phyloP scores from a whole-genome alignment of 163 green algal genomes.

The Volvox carteri region DNA sequence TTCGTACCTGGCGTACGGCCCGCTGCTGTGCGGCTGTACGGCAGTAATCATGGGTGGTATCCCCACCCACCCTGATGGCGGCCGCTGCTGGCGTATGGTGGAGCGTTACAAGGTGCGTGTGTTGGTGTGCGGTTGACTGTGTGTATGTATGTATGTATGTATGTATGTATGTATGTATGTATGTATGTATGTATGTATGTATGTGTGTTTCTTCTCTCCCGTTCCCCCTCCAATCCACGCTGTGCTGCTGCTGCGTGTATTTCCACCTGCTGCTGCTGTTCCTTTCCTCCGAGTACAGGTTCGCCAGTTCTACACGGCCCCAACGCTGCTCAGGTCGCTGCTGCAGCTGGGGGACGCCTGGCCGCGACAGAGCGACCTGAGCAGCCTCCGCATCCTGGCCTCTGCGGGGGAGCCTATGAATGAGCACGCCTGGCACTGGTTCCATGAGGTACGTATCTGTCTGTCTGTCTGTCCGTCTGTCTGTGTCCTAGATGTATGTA shows the following conservation, averaged over 20 bases:
- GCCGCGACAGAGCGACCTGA: slow-evolving; percentile 72
- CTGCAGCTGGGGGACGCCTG: slow-evolving; percentile 86
- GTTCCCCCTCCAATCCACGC: too few relatives aligned
- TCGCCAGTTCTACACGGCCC: slow-evolving; percentile 95
- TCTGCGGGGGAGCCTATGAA: slow-evolving; percentile 88
- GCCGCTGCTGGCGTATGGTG: slow-evolving; percentile 91
- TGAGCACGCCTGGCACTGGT: slow-evolving; percentile 85
- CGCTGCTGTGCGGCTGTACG: slow-evolving; percentile 90
- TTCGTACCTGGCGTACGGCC: slow-evolving; percentile 95
- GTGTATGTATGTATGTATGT: too few relatives aligned
- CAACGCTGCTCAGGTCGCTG: slow-evolving; percentile 92
- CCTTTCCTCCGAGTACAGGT: slow-evolving; percentile 72
- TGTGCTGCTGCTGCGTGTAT: not conserved
- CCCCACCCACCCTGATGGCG: slow-evolving; percentile 89
- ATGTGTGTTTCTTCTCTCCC: too few relatives aligned
- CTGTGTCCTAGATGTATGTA: too few relatives aligned
- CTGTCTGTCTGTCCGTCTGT: too few relatives aligned
- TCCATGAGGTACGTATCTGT: slow-evolving; percentile 72
- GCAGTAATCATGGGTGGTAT: slow-evolving; percentile 93
- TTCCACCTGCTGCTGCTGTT: not conserved
- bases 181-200: too few relatives aligned
- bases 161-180: too few relatives aligned
- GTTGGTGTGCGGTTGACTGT: too few relatives aligned
- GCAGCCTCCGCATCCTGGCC: slow-evolving; percentile 77
- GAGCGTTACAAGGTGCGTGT: slow-evolving; percentile 91